These are phyloP conservation scores for Leccinum barrowsii DNA, from an alignment of 768 basidiomycete genomes.

Conservation along the genomic window DNA sequence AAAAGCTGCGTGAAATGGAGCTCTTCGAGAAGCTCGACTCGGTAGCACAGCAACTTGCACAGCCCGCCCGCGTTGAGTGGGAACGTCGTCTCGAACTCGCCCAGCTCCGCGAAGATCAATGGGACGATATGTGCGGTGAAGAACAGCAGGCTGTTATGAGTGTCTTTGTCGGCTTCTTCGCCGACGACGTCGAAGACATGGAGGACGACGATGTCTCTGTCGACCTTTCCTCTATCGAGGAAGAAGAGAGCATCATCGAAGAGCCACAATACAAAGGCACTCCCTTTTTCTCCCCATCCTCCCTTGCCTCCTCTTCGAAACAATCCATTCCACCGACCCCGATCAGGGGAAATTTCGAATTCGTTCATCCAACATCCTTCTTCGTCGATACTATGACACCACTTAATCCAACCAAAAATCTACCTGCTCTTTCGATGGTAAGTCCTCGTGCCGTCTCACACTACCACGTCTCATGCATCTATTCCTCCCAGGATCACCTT, in stretches of 20 bases:
- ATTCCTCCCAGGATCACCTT: conserved; percentile 23
- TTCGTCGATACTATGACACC: conserved; percentile 20
- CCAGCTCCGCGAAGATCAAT: conserved; percentile 29
- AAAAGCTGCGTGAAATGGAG: conserved; percentile 29
- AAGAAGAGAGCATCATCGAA: conserved; percentile 16
- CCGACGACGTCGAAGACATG: conserved; percentile 26
- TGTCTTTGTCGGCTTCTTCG: conserved; percentile 30
- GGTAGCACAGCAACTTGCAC: conserved; percentile 22
- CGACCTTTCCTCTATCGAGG: conserved; percentile 14
- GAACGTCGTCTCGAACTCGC: conserved; percentile 31
- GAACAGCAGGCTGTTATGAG: conserved; percentile 30
- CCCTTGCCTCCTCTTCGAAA: conserved; percentile 1
- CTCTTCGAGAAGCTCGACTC: conserved; percentile 23
- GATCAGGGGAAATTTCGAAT: conserved; percentile 20
- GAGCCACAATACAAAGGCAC: conserved; percentile 12
- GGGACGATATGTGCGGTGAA: conserved; percentile 30
- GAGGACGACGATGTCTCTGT: conserved; percentile 8
- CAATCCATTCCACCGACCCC: conserved; percentile 22
- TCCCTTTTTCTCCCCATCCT: not conserved
- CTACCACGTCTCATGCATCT: conserved; percentile 4
- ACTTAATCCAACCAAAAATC: conserved; percentile 23
- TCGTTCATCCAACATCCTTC: conserved; percentile 29
- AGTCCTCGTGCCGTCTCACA: conserved; percentile 2
- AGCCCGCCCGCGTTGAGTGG: conserved; percentile 33
- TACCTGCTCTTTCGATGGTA: conserved; percentile 32